Evolutionary conservation across 352 stramenopile species (phyloP), one percentile per base, ranked within the genome.

Genomic region (Phytopythium aichiense): DNA sequence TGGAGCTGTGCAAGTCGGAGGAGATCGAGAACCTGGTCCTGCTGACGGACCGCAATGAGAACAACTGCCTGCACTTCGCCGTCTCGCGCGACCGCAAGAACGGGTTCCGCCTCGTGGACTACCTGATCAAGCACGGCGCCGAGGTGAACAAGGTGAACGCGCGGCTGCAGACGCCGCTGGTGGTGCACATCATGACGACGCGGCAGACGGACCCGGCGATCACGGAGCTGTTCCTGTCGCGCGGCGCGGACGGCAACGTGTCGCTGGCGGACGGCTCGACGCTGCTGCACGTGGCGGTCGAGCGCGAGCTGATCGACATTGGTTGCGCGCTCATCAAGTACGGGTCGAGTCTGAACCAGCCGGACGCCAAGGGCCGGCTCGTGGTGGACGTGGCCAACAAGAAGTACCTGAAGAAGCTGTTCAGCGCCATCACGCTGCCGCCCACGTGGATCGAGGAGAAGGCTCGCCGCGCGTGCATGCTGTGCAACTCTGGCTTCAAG

Each of bases 61-160:
- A 95, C 76, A 95, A 89, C 48, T 83, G 76, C 28, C 76, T 95
- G 2, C 86, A 93, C 68, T 93, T 95, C 65, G 84, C 86, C 6
- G 82, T 93, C 2, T 86, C 86, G 52, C 77, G 81, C 8, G 84
- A 93, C 65, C 86, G 86, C 43, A 93, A 93, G 71, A 95, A 93
- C 63, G 84, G 84, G 16, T 79, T 76, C 49, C 82, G 84, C 4
- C 71, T 95, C 7, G 80, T 95, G 18, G 82, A 95, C 65, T 93
- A 89, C 64, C 69, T 95, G 55, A 84, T 93, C 49, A 91, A 93
- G 64, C 81, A 92, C 60, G 86, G 86, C 28, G 82, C 74, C 16
- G 80, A 92, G 53, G 81, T 95, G 15, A 79, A 95, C 62, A 92
- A 91, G 65, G 77, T 92, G n/a, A 95, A 95, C 64, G 66, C 82